phyloP scores from a whole-genome alignment of 2,329 filamentous ascomycete genomes.

The Alternaria sp. region DNA sequence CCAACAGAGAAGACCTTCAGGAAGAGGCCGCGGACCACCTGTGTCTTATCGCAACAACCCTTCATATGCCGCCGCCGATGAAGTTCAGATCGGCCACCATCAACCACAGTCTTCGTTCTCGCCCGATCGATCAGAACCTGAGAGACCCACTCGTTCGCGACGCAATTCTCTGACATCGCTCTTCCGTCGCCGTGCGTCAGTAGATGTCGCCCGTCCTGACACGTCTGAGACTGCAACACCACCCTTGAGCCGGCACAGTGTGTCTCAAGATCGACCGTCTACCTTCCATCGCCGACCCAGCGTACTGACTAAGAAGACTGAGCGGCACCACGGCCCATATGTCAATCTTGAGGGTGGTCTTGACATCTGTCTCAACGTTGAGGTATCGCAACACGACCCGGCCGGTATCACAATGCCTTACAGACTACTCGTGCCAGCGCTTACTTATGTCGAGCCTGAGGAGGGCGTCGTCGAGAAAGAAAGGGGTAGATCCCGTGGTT shows the following conservation, averaged over 20 bases:
- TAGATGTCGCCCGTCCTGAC: constrained; percentile 33
- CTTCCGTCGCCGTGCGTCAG: constrained; percentile 44
- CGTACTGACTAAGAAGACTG: constrained; percentile 49
- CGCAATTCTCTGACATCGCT: constrained; percentile 44
- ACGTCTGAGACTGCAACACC: constrained; percentile 35
- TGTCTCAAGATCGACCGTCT: constrained; percentile 42
- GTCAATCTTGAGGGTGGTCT: constrained; percentile 83
- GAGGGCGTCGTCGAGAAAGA: constrained; percentile 23
- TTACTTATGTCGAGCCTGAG: constrained; percentile 57
- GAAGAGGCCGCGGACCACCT: constrained; percentile 43
- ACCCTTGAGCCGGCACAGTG: constrained; percentile 17
- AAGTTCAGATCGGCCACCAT: constrained; percentile 30
- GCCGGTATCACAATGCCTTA: constrained; percentile 89
- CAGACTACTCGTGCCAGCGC: constrained; percentile 79
- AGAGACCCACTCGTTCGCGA: constrained; percentile 37
- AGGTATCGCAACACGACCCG: constrained; percentile 84
- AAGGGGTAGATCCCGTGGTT: constrained; percentile 34
- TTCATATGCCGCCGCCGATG: constrained; percentile 40
- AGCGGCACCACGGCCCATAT: constrained; percentile 40
- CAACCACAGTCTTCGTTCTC: constrained; percentile 46
- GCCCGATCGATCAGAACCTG: constrained; percentile 38
- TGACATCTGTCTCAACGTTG: constrained; percentile 87
- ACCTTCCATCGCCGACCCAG: constrained; percentile 56
- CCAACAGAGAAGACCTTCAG: constrained; percentile 32
- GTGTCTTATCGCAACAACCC: constrained; percentile 49